These are phyloP conservation scores for Sugiyamaella paludigena DNA, from an alignment of 1,139 yeast genomes.

Conservation along the genomic window DNA sequence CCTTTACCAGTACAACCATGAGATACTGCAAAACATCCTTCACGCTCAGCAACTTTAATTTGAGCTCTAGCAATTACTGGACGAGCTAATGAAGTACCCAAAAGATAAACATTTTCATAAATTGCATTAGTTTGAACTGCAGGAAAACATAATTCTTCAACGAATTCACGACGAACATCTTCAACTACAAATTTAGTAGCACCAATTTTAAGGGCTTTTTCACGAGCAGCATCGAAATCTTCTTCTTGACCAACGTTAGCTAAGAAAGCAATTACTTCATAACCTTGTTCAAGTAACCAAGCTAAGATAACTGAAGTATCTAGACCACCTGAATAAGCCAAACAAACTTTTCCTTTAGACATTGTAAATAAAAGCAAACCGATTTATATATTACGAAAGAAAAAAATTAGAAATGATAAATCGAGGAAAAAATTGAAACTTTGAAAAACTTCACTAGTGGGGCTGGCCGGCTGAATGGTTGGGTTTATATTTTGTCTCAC, in stretches of 20 bases:
- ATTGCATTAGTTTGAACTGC: conserved; percentile 97
- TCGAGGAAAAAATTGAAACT: no score
- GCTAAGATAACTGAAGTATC: conserved; percentile 97
- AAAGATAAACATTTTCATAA: conserved; percentile 91
- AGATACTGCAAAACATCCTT: conserved; percentile 97
- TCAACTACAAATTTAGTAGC: conserved; percentile 92
- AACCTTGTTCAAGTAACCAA: conserved; percentile 96
- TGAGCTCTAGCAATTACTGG: conserved; percentile 99
- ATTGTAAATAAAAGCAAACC: background rate
- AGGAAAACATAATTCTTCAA: conserved; percentile 88
- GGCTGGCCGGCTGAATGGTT: no score
- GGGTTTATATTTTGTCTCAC: no score
- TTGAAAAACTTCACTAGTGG: no score
- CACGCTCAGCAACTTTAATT: conserved; percentile 91
- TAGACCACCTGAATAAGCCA: conserved; percentile 98
- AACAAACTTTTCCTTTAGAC: conserved; percentile 90
- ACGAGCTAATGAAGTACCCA: conserved; percentile 97
- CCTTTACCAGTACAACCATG: conserved; percentile 99
- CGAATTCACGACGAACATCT: conserved; percentile 94
- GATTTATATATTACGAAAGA: no score
- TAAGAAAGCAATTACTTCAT: conserved; percentile 96
- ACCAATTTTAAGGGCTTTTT: conserved; percentile 93
- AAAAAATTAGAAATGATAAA: no score
- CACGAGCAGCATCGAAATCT: conserved; percentile 96
- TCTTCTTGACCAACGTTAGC: conserved; percentile 99